Percentiles rank a stretch among this genome's conserved stretches.
phyloP scores from a whole-genome alignment of 23 red algal genomes.

The Agarophyton chilense region DNA sequence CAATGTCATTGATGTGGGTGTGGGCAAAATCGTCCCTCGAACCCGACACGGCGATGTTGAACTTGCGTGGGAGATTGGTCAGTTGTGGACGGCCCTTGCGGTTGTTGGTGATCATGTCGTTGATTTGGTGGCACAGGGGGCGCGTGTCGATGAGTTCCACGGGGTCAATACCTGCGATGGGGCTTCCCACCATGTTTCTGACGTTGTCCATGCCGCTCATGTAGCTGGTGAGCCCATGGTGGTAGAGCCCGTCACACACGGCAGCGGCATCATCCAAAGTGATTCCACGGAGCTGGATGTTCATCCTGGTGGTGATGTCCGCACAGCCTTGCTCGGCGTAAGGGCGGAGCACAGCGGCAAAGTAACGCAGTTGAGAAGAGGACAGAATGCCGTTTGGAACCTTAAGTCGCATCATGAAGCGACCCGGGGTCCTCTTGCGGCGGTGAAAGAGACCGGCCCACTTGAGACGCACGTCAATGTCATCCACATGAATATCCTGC shows the following conservation, averaged over 20 bases:
- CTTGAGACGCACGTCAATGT: slow-evolving; percentile 85
- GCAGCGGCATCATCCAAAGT: slow-evolving; percentile 62
- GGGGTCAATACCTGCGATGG: slow-evolving; percentile 90
- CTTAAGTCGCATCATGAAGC: slow-evolving; percentile 92
- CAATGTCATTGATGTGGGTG: slow-evolving; percentile 95
- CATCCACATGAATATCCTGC: slow-evolving; percentile 75
- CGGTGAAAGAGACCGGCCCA: slow-evolving; percentile 96
- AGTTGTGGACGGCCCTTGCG: slow-evolving; percentile 72
- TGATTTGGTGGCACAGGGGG: slow-evolving; percentile 49
- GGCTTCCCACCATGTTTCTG: slow-evolving; percentile 87
- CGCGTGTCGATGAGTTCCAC: slow-evolving; percentile 85
- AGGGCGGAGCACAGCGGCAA: slow-evolving; percentile 30
- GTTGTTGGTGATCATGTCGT: slow-evolving; percentile 86
- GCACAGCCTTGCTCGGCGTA: slow-evolving; percentile 74
- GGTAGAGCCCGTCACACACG: slow-evolving; percentile 71
- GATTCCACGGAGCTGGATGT: slow-evolving; percentile 92
- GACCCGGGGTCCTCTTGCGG: slow-evolving; percentile 75
- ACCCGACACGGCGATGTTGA: slow-evolving; percentile 86
- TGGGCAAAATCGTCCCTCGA: slow-evolving; percentile 85
- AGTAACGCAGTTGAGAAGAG: slow-evolving; percentile 56
- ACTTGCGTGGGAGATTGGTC: slow-evolving; percentile 91
- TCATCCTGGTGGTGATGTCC: slow-evolving; percentile 92
- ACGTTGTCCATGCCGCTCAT: slow-evolving; percentile 96
- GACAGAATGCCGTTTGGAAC: slow-evolving; percentile 86
- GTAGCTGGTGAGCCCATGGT: slow-evolving; percentile 69